Evolutionary conservation across 805 yeast genomes (phyloP), one percentile per base, ranked within the genome.

Genomic region (Ogataea henricii): DNA sequence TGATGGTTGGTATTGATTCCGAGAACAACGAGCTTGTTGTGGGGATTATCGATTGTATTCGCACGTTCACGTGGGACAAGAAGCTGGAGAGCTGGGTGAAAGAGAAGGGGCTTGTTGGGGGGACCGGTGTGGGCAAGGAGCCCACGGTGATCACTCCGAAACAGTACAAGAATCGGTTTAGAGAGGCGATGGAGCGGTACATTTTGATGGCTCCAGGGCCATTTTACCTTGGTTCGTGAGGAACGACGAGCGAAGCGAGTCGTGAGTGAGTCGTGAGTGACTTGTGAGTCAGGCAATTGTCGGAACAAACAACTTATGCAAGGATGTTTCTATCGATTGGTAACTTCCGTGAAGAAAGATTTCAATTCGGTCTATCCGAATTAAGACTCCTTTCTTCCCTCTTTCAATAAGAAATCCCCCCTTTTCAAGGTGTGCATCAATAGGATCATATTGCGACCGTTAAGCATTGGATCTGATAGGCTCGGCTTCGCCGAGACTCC

Each of bases 51-150:
- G 89, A 94, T 66, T 94, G 95, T 73, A 83, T 94, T 37, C 70
- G 99, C 49, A 90, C 99, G 0, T 94, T 92, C 60, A 94, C 99
- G 0, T 94, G 99, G 99, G 99, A 94, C 61, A 94, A 94, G 67
- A 94, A 91, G 67, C 80, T 94, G 22, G 99, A 94, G 65, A 90
- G 96, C 64, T 94, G 99, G 99, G 99, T 94, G 30, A 94, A 94
- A 64, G 99, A 96, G 47, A 87, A 89, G 59, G 91, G 92, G 1
- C 72, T 94, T 30, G 96, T 92, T 36, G 90, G 90, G 4, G 67
- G 69, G 29, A 83, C 87, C 1, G 88, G 89, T 32, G 86, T 86
- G 43, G 88, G 89, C 1, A 92, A 88, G 58, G 96, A 88, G 55
- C 99, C 99, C 0, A 94, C 99, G 0, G 96, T 94, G 25, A 92